These are phyloP conservation scores for Pyrenochaeta sp. DNA, from an alignment of 2,329 filamentous ascomycete species.

Conservation along the genomic window DNA sequence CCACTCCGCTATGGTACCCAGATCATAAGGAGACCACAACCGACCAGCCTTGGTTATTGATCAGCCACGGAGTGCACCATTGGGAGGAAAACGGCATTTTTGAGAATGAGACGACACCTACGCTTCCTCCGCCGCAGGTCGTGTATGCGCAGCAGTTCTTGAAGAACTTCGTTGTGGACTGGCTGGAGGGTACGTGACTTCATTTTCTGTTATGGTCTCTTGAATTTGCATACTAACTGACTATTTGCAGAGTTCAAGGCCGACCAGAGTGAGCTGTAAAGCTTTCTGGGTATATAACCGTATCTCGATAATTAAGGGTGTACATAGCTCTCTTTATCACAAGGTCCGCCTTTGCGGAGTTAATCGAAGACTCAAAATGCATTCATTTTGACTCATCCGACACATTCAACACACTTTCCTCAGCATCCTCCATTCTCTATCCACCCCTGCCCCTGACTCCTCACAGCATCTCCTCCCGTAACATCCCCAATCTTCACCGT, in stretches of 20 bases:
- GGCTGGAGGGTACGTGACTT: slow-evolving; percentile 61
- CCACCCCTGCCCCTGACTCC: slow-evolving; percentile 14
- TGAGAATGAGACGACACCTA: slow-evolving; percentile 64
- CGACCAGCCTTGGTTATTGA: slow-evolving; percentile 75
- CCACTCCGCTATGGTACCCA: slow-evolving; percentile 73
- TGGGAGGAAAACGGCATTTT: slow-evolving; percentile 79
- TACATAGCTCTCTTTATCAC: too few species aligned
- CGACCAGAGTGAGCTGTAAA: slow-evolving; percentile 14
- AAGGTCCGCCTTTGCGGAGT: too few species aligned
- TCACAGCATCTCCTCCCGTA: slow-evolving; percentile 18
- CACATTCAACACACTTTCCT: not conserved
- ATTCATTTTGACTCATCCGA: too few species aligned
- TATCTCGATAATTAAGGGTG: too few species aligned
- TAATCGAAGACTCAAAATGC: too few species aligned
- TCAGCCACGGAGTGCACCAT: slow-evolving; percentile 78
- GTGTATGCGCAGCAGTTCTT: slow-evolving; percentile 65
- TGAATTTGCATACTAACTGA: not conserved
- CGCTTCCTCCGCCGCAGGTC: slow-evolving; percentile 66
- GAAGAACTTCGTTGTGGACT: slow-evolving; percentile 68
- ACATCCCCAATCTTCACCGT: slow-evolving; percentile 23
- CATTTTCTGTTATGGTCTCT: not conserved
- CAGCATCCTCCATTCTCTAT: slow-evolving; percentile 5
- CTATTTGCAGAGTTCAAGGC: slow-evolving; percentile 14
- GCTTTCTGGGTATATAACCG: too few species aligned
- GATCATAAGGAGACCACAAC: slow-evolving; percentile 65